These are phyloP conservation scores for Fraxinus sp. DNA, from an alignment of 305 asterid species.

Conservation along the genomic window DNA sequence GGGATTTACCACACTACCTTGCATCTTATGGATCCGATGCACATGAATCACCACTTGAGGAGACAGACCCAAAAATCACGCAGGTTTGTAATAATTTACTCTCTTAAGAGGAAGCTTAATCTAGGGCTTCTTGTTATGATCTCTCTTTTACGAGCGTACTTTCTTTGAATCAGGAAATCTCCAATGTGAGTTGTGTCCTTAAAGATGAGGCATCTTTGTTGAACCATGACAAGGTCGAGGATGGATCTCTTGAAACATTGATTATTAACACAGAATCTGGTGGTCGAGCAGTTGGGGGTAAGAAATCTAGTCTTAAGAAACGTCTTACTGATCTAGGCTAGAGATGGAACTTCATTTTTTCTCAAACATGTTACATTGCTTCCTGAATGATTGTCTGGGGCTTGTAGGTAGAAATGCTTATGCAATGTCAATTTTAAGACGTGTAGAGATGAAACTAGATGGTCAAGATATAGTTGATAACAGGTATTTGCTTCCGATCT, in stretches of 20 bases:
- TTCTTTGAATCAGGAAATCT: conserved; percentile 48
- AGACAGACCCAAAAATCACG: conserved; percentile 41
- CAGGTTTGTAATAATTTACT: conserved; percentile 43
- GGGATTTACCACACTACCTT: conserved; percentile 29
- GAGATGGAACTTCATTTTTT: conserved; percentile 8
- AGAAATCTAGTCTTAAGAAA: conserved; percentile 24
- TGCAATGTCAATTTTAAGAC: conserved; percentile 79
- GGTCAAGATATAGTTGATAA: conserved; percentile 78
- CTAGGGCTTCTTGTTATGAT: conserved; percentile 14
- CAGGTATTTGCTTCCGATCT: conserved; percentile 54
- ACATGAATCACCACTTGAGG: conserved; percentile 34
- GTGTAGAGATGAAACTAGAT: conserved; percentile 93
- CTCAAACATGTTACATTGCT: conserved; percentile 10
- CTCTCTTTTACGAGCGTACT: background rate
- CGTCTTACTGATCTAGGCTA: background rate
- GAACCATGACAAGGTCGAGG: conserved; percentile 55
- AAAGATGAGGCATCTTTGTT: conserved; percentile 45
- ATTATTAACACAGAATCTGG: conserved; percentile 39
- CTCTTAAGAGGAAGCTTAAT: background rate
- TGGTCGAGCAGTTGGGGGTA: conserved; percentile 53
- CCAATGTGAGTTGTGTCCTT: conserved; percentile 37
- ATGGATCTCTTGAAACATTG: conserved; percentile 42
- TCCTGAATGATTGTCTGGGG: conserved; percentile 29
- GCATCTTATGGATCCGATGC: conserved; percentile 37
- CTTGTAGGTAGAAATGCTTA: conserved; percentile 79